These are phyloP conservation scores for Dothideomycetes sp. DNA, from an alignment of 2,329 filamentous ascomycete species.

Conservation along the genomic window DNA sequence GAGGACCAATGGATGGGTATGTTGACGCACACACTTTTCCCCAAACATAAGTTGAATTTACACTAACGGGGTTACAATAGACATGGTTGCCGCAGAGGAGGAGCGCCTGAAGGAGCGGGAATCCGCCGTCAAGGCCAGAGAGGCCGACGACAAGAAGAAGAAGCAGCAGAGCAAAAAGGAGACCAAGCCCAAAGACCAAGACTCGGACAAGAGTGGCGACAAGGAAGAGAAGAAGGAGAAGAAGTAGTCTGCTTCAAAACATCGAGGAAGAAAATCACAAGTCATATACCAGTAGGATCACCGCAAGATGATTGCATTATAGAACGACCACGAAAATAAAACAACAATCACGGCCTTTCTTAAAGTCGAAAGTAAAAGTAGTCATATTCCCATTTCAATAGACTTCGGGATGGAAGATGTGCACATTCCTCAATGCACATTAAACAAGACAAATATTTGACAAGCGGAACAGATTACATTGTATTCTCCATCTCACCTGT, in stretches of 20 bases:
- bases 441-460: too few relatives aligned
- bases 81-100: slow-evolving; percentile 78
- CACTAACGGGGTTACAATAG: slow-evolving; percentile 26
- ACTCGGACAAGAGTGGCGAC: slow-evolving; percentile 6
- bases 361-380: too few relatives aligned
- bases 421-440: too few relatives aligned
- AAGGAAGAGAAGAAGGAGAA: slow-evolving; percentile 10
- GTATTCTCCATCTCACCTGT: too few relatives aligned
- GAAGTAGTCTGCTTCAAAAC: slow-evolving; percentile 47
- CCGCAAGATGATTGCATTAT: too few relatives aligned
- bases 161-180: slow-evolving; percentile 7
- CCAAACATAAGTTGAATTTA: slow-evolving; percentile 3
- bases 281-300: too few relatives aligned
- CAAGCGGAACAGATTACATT: too few relatives aligned
- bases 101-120: slow-evolving; percentile 43
- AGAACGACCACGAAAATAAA: too few relatives aligned
- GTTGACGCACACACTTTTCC: slow-evolving; percentile 19
- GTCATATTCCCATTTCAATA: too few relatives aligned
- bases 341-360: too few relatives aligned
- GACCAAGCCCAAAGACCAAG: slow-evolving; percentile 4
- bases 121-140: slow-evolving; percentile 20
- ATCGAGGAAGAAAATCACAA: too few relatives aligned
- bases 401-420: too few relatives aligned
- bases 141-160: slow-evolving; percentile 14
- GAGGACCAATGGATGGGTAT: slow-evolving; percentile 88